These are phyloP conservation scores for Erythrophleum fordii DNA, from an alignment of 306 rosid species.

Conservation along the genomic window DNA sequence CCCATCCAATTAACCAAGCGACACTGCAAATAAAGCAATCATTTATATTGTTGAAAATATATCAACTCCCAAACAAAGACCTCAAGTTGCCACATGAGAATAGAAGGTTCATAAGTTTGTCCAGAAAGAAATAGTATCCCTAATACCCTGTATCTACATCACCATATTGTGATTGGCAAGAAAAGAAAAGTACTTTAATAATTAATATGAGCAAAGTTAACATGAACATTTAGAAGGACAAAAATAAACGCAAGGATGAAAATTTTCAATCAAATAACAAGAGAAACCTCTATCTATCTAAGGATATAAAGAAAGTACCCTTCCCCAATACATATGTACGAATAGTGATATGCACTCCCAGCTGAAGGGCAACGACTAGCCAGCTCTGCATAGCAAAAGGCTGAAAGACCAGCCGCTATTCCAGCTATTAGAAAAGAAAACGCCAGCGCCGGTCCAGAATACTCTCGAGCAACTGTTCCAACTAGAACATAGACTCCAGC, in stretches of 20 bases:
- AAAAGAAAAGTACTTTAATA: slow-evolving; percentile 15
- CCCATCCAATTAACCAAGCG: slow-evolving; percentile 98
- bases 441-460: slow-evolving; percentile 85
- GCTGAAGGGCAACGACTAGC: slow-evolving; percentile 97
- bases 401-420: slow-evolving; percentile 91
- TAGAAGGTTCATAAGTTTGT: not conserved
- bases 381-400: slow-evolving; percentile 96
- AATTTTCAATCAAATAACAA: not conserved
- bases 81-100: not conserved
- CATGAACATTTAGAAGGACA: not conserved
- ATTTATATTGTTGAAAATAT: not conserved
- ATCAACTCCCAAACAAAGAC: slow-evolving; percentile 13
- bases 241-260: not conserved
- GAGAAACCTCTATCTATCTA: not conserved
- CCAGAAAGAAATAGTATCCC: not conserved
- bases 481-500: slow-evolving; percentile 97
- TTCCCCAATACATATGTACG: slow-evolving; percentile 95
- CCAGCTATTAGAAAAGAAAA: slow-evolving; percentile 88
- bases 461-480: slow-evolving; percentile 96
- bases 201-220: not conserved
- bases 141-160: not conserved
- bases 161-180: slow-evolving; percentile 7
- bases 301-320: slow-evolving; percentile 57
- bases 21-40: slow-evolving; percentile 55
- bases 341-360: slow-evolving; percentile 97